These are phyloP conservation scores for Ganoderma sp. DNA, from an alignment of 1,284 basidiomycete genomes.

Conservation along the genomic window DNA sequence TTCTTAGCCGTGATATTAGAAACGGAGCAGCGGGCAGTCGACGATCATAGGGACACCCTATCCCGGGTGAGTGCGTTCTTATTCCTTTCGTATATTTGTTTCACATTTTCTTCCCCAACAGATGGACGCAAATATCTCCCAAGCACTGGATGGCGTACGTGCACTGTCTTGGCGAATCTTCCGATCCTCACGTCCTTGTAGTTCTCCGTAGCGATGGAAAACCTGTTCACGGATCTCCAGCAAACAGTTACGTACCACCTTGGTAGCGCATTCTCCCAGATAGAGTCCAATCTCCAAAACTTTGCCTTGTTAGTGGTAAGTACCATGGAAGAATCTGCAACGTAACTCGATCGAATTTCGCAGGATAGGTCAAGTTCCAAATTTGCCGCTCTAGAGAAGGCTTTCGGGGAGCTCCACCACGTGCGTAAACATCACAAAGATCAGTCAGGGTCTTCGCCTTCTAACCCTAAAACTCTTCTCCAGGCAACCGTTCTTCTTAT, in stretches of 20 bases:
- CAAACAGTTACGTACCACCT: neutral
- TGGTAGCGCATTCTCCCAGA: neutral
- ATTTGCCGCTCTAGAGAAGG: slow-evolving; percentile 36
- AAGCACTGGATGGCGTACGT: slow-evolving; percentile 10
- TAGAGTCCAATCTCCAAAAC: neutral
- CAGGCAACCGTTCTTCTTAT: slow-evolving; percentile 29
- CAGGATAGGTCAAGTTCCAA: slow-evolving; percentile 19
- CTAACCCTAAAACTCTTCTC: slow-evolving; percentile 15
- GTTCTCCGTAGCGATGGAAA: slow-evolving; percentile 11
- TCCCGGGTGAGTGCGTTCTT: slow-evolving; percentile 10
- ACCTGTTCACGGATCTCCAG: slow-evolving; percentile 10
- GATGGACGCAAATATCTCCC: slow-evolving; percentile 11
- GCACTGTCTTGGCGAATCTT: no score
- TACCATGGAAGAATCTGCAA: neutral
- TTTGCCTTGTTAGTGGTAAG: neutral
- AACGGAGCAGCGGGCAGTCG: neutral
- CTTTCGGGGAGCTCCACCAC: slow-evolving; percentile 39
- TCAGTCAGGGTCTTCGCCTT: neutral
- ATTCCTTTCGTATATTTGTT: neutral
- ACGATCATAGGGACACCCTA: slow-evolving; percentile 12
- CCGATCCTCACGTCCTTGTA: neutral
- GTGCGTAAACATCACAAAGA: slow-evolving; percentile 29
- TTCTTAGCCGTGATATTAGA: slow-evolving; percentile 7
- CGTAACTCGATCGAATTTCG: slow-evolving; percentile 6
- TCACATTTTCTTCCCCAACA: slow-evolving; percentile 3